Evolutionary conservation across 2,329 filamentous ascomycete genomes (phyloP).

Genomic region (Colletotrichum sp.): DNA sequence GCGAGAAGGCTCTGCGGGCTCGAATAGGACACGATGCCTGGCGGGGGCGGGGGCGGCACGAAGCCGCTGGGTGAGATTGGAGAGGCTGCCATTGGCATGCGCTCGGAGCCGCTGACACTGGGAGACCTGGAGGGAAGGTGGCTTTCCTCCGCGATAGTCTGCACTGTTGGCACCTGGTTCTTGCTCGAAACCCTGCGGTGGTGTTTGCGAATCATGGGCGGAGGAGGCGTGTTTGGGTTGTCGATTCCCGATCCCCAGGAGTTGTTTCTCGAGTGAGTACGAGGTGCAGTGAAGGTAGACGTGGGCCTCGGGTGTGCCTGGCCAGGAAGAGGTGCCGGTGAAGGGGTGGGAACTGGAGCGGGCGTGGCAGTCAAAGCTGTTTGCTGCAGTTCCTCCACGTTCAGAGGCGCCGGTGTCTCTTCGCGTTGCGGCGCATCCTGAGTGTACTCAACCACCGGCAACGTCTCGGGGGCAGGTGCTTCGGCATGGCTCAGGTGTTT

Average conservation of each 20-base stretch:
- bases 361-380: slow-evolving; percentile 60
- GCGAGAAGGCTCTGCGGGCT: slow-evolving; percentile 61
- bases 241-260: slow-evolving; percentile 13
- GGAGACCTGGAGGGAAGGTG: neutral
- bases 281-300: slow-evolving; percentile 25
- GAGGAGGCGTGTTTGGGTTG: neutral
- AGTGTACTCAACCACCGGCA: slow-evolving; percentile 53
- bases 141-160: slow-evolving; percentile 11
- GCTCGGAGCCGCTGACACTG: slow-evolving; percentile 3
- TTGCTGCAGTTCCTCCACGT: slow-evolving; percentile 69
- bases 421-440: slow-evolving; percentile 27
- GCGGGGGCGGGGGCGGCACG: slow-evolving; percentile 21
- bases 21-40: slow-evolving; percentile 55
- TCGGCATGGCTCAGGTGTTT: slow-evolving; percentile 86
- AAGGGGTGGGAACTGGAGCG: slow-evolving; percentile 31
- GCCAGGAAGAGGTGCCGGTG: slow-evolving; percentile 30
- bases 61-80: slow-evolving; percentile 18
- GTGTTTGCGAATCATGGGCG: slow-evolving; percentile 3
- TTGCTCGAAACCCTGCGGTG: slow-evolving; percentile 14
- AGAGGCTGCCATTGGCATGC: slow-evolving; percentile 20
- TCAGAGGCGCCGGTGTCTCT: slow-evolving; percentile 66
- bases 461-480: slow-evolving; percentile 67
- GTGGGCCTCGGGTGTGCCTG: slow-evolving; percentile 23
- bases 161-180: slow-evolving; percentile 3
- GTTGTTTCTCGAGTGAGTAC: slow-evolving; percentile 4